phyloP scores from a whole-genome alignment of 2,329 filamentous ascomycete species.

The Arthrobotrys iridis region DNA sequence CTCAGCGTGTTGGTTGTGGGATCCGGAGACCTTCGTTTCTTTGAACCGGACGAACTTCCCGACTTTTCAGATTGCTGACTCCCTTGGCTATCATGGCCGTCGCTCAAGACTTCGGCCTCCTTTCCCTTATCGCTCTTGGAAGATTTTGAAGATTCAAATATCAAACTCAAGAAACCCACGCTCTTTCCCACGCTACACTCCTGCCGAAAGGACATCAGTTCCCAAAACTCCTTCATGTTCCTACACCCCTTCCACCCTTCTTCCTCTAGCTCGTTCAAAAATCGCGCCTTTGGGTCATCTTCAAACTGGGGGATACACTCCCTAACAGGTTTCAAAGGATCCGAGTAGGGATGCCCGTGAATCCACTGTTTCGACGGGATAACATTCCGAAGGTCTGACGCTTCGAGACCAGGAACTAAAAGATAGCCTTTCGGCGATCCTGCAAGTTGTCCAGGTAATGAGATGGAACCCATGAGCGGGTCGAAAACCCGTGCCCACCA shows the following conservation, averaged over 20 bases:
- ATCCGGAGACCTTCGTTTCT: constrained; percentile 22
- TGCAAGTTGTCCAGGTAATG: constrained; percentile 59
- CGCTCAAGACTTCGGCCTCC: not conserved
- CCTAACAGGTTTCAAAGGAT: constrained; percentile 55
- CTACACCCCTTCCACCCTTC: constrained; percentile 81
- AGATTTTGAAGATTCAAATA: constrained; percentile 71
- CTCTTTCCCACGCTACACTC: constrained; percentile 92
- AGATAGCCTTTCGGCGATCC: constrained; percentile 71
- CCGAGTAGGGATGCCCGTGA: constrained; percentile 75
- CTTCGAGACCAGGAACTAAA: constrained; percentile 85
- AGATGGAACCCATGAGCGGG: constrained; percentile 69
- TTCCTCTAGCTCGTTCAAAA: constrained; percentile 86
- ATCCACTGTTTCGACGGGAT: constrained; percentile 74
- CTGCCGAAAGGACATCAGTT: constrained; percentile 95
- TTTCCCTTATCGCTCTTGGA: constrained; percentile 4
- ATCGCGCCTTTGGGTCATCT: constrained; percentile 93
- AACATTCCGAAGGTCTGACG: constrained; percentile 81
- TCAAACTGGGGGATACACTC: constrained; percentile 85
- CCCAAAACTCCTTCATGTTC: constrained; percentile 93
- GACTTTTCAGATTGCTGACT: constrained; percentile 7
- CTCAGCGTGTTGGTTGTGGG: not conserved
- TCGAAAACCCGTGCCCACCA: constrained; percentile 96
- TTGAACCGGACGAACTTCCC: not conserved
- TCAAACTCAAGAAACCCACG: constrained; percentile 94
- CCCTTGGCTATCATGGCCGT: constrained; percentile 8